phyloP scores from a whole-genome alignment of 305 asterid species.

The Stenogyne calaminthoides region DNA sequence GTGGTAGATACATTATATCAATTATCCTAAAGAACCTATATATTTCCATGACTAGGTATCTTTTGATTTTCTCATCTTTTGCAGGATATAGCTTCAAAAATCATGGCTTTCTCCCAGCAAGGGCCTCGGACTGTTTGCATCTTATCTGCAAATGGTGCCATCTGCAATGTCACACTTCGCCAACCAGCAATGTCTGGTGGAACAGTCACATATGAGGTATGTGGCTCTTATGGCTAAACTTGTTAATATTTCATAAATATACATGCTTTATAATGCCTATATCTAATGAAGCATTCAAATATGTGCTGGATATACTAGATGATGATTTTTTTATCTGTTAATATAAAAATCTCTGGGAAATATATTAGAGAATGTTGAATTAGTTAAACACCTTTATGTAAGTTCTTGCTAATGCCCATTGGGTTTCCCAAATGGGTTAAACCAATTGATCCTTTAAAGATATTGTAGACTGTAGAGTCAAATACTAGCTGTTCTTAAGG shows the following conservation, averaged over 20 bases:
- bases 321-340: neutral
- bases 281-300: neutral
- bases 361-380: neutral
- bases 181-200: slow-evolving; percentile 62
- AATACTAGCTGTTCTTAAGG: neutral
- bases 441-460: neutral
- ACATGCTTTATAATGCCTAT: neutral
- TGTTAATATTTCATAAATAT: neutral
- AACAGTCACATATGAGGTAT: slow-evolving; percentile 52
- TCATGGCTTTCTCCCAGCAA: slow-evolving; percentile 58
- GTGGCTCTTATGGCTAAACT: slow-evolving; percentile 3
- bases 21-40: neutral
- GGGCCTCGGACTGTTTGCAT: slow-evolving; percentile 54
- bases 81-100: slow-evolving; percentile 56
- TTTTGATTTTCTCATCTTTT: slow-evolving; percentile 25
- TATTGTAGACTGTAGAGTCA: neutral
- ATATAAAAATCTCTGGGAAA: slow-evolving; percentile 2
- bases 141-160: slow-evolving; percentile 55
- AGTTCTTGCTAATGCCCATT: neutral
- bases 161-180: slow-evolving; percentile 54
- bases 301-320: slow-evolving; percentile 5
- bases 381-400: neutral
- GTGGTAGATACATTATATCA: neutral
- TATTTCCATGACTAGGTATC: neutral
- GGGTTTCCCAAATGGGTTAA: neutral